Base-by-base conservation (phyloP, 2,329 filamentous ascomycete genomes). In the Plenodomus tracheiphilus region DNA sequence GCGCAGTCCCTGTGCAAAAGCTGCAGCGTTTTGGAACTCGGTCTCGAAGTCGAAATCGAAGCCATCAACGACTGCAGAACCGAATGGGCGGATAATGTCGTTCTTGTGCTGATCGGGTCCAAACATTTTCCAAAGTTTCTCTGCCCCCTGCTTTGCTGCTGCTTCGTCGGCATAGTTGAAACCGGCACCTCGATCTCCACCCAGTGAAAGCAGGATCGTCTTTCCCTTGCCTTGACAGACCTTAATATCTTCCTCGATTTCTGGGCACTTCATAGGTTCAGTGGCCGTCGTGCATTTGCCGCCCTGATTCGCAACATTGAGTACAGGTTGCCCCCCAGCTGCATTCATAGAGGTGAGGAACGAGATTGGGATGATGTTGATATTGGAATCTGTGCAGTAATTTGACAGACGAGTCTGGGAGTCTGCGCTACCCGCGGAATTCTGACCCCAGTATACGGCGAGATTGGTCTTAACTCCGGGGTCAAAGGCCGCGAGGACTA, bases 21-120 rank as follows among this genome's bases (percentile, higher is more conserved):
- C 72, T 0, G 75, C 77, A 73, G 87, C 83, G 72, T 88, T 85
- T 40, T 70, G 70, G 13, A 81, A 79, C 2, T 71, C 69, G 4
- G 81, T 76, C 72, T 91, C 87, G 53, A 91, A 85, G 68, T 91
- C 88, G 55, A 91, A 84, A 71, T 91, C 88, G 68, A 91, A 90
- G 4, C 88, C 88, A 66, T 91, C 86, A 36, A 91, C 74, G 3
- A 82, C 76, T 9, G 84, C 82, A 11, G 74, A 71, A 45, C 85
- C 85, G 65, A 91, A 91, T 1, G 88, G 88, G 8, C 88, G 82
- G 47, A 82, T 77, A 7, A 74, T 74, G 1, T 68, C 70, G 35
- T 71, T 76, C 22, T 71, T 74, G 11, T 71, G 60, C 32, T 69
- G 63, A 7, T 41, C 21, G 4, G 87, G 84, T 2, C 88, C 88